Conservation (phyloP, 2,329 filamentous ascomycete species). For the Harringtonia aguacate region DNA sequence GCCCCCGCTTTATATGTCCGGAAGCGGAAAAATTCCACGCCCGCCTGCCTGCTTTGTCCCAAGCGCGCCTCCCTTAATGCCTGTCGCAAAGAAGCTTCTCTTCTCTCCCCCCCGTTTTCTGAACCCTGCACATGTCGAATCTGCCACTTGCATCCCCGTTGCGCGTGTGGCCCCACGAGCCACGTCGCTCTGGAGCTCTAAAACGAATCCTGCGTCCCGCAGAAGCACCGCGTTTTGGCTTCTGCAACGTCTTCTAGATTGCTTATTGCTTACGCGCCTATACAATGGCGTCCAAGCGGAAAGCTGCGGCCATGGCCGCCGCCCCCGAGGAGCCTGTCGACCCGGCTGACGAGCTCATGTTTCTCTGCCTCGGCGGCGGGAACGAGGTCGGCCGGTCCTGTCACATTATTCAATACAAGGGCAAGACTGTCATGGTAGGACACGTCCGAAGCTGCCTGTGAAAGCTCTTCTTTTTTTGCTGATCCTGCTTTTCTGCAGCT, state of each 20-base stretch:
- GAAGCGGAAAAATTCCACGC: too few species aligned
- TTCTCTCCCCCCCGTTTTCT: background rate
- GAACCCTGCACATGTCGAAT: too few species aligned
- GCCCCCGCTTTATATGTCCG: too few species aligned
- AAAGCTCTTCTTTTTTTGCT: conserved; percentile 1
- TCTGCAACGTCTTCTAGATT: background rate
- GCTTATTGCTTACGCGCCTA: background rate
- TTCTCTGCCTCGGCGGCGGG: conserved; percentile 85
- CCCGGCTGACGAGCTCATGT: conserved; percentile 87
- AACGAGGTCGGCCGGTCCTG: conserved; percentile 97
- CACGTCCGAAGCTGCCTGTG: background rate
- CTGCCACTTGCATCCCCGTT: too few species aligned
- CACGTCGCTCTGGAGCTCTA: too few species aligned
- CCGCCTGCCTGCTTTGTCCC: too few species aligned
- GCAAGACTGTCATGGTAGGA: conserved; percentile 94
- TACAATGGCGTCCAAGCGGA: conserved; percentile 85
- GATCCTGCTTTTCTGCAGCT: conserved; percentile 46
- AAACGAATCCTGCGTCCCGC: too few species aligned
- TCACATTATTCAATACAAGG: conserved; percentile 98
- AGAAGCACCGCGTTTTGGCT: too few species aligned
- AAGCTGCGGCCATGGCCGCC: conserved; percentile 64
- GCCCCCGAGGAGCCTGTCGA: conserved; percentile 77
- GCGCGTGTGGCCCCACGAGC: too few species aligned
- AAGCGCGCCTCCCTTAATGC: too few species aligned
- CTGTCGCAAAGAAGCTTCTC: too few species aligned